Base-by-base conservation (phyloP, 805 yeast species). In the Starmera pachycereana region DNA sequence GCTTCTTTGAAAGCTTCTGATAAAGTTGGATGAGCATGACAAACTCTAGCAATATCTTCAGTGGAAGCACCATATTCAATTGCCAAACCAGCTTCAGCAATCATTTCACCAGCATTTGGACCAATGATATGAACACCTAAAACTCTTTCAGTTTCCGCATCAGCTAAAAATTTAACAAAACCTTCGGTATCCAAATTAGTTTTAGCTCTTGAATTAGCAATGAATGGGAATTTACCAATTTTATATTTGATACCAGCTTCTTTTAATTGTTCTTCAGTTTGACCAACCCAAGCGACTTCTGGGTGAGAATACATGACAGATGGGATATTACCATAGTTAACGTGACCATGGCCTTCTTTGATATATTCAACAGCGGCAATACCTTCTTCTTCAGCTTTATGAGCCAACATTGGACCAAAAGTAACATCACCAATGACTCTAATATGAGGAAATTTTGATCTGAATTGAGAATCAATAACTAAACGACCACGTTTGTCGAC, bases 331-430 rank as follows among this genome's bases (percentile, higher is more conserved):
- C 81, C 95, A 69, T 92, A 92, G 79, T 92, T 92, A 52, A 92
- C 97, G 63, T 92, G 98, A 44, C 99, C 99, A 61, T 83, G 84
- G 50, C 97, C 98, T 52, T 66, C 66, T 72, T 87, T 87, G 63
- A 92, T 77, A 72, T 78, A 85, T 71, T 92, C 99, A 50, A 75
- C 97, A 51, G 96, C 97, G 43, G 99, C 99, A 53, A 92, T 81
- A 68, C 96, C 99, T 74, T 92, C 99, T 65, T 92, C 99, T 74
- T 92, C 99, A 47, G 99, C 99, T 75, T 92, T 92, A 76, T 92
- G 99, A 49, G 99, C 99, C 68, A 92, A 77, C 99, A 92, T 92
- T 55, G 95, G 90, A 54, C 99, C 99, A 56, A 86, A 92, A 33
- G 99, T 92, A 41, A 81, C 97, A 61, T 92, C 99, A 65, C 99